Base-by-base conservation (phyloP, 164 flowering plant species). In the Sedum album region DNA sequence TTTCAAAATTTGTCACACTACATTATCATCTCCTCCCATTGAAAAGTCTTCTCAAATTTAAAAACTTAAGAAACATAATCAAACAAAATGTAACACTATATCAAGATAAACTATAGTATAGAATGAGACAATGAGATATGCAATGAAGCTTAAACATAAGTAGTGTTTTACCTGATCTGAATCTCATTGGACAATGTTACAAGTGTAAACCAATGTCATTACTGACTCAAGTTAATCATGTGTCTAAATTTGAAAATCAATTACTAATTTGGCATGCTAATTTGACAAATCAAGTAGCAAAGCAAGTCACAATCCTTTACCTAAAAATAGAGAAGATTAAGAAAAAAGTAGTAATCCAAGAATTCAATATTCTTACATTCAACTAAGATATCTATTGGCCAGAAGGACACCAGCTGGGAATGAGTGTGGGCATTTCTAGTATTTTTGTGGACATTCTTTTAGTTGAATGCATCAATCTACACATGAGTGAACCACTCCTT, bases 401-500 rank as follows among this genome's bases (percentile, higher is more conserved):
- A 55, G 60, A 55, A 55, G 60, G 60, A 55, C 60, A 55, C 23
- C 60, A 55, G 31, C 31, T 55, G 60, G 23, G 23, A n/a, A 11
- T 21, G 57, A n/a, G 20, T 51, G 57, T 51, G 28, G 30, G 31
- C 4, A 49, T 55, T 9, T 25, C 31, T 25, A 23, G 30, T 25
- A 9, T 55, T 55, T 55, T 55, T 55, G 11, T 31, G 2, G 25
- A 4, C 1, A 55, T 55, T 55, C 25, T 25, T 6, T 55, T 55
- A 25, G 60, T 26, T 55, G 31, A 55, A 55, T 55, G 14, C 23
- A 55, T 55, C 31, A 26, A 55, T 9, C 14, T 13, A 55, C 30
- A 23, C 60, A 55, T 25, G 31, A 55, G 28, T 55, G 15, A 55
- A 55, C 60, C 60, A 55, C 60, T 21, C 60, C 60, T 55, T 55